Conservation (phyloP, 352 stramenopile species). For the Peronospora destructor region DNA sequence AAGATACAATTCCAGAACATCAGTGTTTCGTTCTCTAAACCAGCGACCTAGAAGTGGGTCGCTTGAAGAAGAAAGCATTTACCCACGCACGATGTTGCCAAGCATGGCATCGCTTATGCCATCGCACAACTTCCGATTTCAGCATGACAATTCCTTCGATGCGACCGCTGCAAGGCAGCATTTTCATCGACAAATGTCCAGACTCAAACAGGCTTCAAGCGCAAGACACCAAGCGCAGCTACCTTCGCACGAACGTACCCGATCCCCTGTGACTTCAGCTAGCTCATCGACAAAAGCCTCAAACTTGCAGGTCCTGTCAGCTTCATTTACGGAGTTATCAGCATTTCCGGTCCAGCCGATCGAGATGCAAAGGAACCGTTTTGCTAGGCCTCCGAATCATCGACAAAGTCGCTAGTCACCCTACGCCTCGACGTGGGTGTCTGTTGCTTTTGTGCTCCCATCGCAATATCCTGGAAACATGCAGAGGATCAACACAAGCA, state of each 20-base stretch:
- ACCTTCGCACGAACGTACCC: neutral
- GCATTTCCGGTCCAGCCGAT: constrained; percentile 5
- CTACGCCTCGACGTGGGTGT: constrained; percentile 1
- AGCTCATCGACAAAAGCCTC: neutral
- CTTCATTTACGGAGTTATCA: constrained; percentile 5
- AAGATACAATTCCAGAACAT: neutral
- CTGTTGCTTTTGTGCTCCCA: neutral
- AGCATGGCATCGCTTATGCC: constrained; percentile 18
- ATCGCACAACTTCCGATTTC: constrained; percentile 3
- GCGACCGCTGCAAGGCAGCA: neutral
- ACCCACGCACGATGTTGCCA: constrained; percentile 6
- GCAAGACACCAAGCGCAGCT: constrained; percentile 4
- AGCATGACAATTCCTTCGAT: neutral
- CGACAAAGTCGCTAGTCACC: constrained; percentile 13
- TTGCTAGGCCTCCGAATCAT: constrained; percentile 3
- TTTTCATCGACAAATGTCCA: no score
- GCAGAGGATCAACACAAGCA: constrained; percentile 1
- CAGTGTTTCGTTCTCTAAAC: neutral
- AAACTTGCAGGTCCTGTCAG: neutral
- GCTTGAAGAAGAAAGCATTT: constrained; percentile 1
- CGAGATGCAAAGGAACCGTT: constrained; percentile 3
- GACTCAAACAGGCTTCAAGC: neutral
- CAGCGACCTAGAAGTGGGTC: constrained; percentile 11
- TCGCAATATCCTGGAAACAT: constrained; percentile 4
- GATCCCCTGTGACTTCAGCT: neutral